Evolutionary conservation across 2,329 filamentous ascomycete genomes (phyloP), one percentile per base, ranked within the genome.

Genomic region (Monilinia vaccinii-corymbosi): DNA sequence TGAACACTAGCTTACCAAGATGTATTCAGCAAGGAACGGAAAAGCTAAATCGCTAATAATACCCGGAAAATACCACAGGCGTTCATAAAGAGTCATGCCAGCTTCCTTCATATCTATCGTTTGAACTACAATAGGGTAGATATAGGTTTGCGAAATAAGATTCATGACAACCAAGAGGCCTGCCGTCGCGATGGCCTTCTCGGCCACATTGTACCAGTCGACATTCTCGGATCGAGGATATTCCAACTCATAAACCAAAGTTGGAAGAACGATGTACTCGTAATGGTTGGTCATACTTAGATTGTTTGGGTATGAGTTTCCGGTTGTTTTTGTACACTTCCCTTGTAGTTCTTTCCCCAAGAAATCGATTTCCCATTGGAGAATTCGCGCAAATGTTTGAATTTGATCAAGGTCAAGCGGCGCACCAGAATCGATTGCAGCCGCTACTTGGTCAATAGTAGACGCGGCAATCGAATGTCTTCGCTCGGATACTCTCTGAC

Each of bases 121-220:
- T 66, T 82, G 77, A 69, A 88, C 80, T 2, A 91, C 86, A 0
- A 89, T 82, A 0, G 89, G 88, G 68, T 90, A 91, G 65, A 92
- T 90, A 68, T 83, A 89, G 25, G 85, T 81, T 73, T 92, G 88
- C 0, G 85, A 87, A 56, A 92, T 78, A 70, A 90, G 83, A 63
- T 90, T 86, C 89, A 92, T 92, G 63, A 91, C 83, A 68, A 86
- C 85, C 44, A 91, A 82, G 60, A 89, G 78, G 8, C 88, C 88
- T 61, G 91, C 81, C 18, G 85, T 86, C 2, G 88, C 88, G 1
- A 79, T 77, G 1, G 79, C 74, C 72, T 92, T 92, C 72, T 92
- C 88, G 8, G 80, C 78, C 4, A 90, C 86, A 68, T 92, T 92
- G 65, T 76, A 77, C 87, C 87, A 91, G 72, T 88, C 84, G 64